Evolutionary conservation across 1,284 basidiomycete species (phyloP).

Genomic region (Rhodotorula sp.): DNA sequence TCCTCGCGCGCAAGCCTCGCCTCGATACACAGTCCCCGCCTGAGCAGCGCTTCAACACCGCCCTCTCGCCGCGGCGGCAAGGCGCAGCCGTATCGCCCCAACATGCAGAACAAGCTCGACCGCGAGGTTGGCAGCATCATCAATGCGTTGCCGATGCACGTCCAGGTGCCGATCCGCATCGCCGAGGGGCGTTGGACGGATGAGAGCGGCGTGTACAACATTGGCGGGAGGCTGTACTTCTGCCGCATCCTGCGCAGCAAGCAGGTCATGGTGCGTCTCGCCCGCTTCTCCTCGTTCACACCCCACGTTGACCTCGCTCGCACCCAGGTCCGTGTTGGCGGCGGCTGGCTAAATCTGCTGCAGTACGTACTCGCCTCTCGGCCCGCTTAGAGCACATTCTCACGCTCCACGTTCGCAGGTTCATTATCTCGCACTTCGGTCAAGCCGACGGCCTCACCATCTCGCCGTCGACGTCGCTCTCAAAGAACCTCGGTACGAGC

Average conservation of each 20-base stretch:
- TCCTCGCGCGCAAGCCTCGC: background rate
- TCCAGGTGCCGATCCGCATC: slow-evolving; percentile 71
- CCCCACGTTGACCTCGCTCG: background rate
- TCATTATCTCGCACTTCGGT: slow-evolving; percentile 54
- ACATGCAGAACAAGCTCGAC: slow-evolving; percentile 85
- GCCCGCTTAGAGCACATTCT: slow-evolving; percentile 56
- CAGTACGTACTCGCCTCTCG: slow-evolving; percentile 67
- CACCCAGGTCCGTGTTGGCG: slow-evolving; percentile 62
- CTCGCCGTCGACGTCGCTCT: slow-evolving; percentile 22
- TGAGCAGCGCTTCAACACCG: background rate
- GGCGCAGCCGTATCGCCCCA: slow-evolving; percentile 70
- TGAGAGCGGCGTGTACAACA: slow-evolving; percentile 92
- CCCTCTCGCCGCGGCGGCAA: background rate
- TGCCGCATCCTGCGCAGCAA: slow-evolving; percentile 87
- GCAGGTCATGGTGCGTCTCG: slow-evolving; percentile 78
- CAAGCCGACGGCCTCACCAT: slow-evolving; percentile 15
- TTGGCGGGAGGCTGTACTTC: slow-evolving; percentile 83
- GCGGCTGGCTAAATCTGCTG: slow-evolving; percentile 71
- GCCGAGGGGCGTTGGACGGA: slow-evolving; percentile 83
- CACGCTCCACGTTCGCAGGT: slow-evolving; percentile 52
- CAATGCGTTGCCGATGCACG: slow-evolving; percentile 67
- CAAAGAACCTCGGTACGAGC: background rate
- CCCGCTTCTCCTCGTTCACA: background rate
- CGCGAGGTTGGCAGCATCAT: slow-evolving; percentile 87
- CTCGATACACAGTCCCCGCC: background rate